Evolutionary conservation across 1,284 basidiomycete species (phyloP).

Genomic region (Inonotus obliquus): DNA sequence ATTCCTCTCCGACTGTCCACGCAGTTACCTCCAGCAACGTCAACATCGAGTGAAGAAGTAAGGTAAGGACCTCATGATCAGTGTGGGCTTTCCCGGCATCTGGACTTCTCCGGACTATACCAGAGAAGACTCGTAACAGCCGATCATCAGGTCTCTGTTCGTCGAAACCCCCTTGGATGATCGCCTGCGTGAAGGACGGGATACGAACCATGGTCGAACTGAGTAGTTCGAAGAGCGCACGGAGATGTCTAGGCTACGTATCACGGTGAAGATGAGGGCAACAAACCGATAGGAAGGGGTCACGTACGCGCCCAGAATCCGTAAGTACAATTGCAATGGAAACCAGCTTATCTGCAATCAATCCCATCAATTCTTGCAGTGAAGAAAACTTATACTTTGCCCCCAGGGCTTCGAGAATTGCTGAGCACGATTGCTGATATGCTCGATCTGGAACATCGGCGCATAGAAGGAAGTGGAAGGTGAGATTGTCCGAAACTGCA

Average conservation of each 20-base stretch:
- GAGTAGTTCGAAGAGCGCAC: constrained; percentile 51
- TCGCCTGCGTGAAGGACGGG: constrained; percentile 40
- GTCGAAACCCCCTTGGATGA: constrained; percentile 29
- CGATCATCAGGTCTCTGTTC: not conserved
- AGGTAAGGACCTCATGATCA: constrained; percentile 14
- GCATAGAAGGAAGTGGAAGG: constrained; percentile 54
- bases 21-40: constrained; percentile 50
- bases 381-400: constrained; percentile 6
- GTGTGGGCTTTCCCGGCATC: constrained; percentile 21
- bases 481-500: constrained; percentile 34
- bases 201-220: constrained; percentile 41
- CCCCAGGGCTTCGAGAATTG: constrained; percentile 19
- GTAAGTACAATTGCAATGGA: constrained; percentile 14
- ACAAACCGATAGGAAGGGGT: not conserved
- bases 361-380: constrained; percentile 8
- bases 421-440: constrained; percentile 29
- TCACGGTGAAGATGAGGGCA: not conserved
- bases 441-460: not conserved
- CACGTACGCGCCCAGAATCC: constrained; percentile 14
- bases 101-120: constrained; percentile 39
- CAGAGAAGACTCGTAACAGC: constrained; percentile 31
- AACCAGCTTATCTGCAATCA: constrained; percentile 15
- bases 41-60: constrained; percentile 39
- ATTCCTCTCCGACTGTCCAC: constrained; percentile 42
- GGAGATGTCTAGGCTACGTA: constrained; percentile 40